Percentiles rank a stretch among this genome's conserved stretches.
Evolutionary conservation across 495 filamentous ascomycete species (phyloP).

Genomic region (Beverwykella pulmonaria): DNA sequence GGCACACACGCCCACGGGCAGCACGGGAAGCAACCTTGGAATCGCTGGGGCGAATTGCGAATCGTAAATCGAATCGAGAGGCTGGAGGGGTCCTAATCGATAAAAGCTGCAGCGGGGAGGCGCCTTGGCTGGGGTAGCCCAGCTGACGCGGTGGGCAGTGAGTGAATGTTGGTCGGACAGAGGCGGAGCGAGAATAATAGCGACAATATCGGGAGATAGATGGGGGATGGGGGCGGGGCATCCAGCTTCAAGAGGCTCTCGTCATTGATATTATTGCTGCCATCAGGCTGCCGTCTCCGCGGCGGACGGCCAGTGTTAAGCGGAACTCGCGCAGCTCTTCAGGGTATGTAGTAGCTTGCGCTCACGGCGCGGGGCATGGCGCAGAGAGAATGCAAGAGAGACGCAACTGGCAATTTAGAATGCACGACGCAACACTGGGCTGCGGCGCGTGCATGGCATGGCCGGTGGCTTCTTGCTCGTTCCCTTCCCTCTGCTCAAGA

Average conservation of each 20-base stretch:
- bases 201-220: background rate
- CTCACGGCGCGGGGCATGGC: too few species aligned
- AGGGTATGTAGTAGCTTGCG: too few species aligned
- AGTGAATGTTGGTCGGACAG: too few species aligned
- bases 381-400: too few species aligned
- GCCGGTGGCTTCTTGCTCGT: constrained; percentile 13
- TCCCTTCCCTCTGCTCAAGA: constrained; percentile 1
- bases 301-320: too few species aligned
- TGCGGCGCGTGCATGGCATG: constrained; percentile 11
- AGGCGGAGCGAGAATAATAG: background rate
- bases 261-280: too few species aligned
- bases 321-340: too few species aligned
- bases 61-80: background rate
- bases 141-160: background rate
- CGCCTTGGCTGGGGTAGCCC: background rate
- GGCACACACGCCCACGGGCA: background rate
- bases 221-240: background rate
- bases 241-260: too few species aligned
- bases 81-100: background rate
- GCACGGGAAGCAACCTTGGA: too few species aligned
- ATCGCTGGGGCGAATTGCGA: background rate
- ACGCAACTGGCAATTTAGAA: too few species aligned
- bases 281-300: too few species aligned
- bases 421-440: background rate
- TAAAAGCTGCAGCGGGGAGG: background rate